Conservation (phyloP, 495 filamentous ascomycete genomes). For the Penicillium manginii region DNA sequence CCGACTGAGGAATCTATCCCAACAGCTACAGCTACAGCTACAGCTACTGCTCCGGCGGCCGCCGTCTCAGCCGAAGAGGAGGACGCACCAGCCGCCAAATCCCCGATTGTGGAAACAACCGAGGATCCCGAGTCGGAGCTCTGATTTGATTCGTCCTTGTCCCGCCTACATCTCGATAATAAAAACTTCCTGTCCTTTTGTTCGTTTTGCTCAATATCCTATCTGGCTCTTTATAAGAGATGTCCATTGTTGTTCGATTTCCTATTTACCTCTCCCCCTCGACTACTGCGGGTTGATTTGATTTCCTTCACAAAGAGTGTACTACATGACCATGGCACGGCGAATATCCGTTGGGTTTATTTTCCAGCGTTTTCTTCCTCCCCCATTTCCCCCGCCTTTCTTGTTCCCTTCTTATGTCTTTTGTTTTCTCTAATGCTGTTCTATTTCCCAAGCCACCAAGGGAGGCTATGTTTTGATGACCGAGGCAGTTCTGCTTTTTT, state of each 20-base stretch:
- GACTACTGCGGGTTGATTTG: slow-evolving; percentile 2
- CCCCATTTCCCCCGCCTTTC: not conserved
- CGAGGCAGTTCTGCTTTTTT: slow-evolving; percentile 20
- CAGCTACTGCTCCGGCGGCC: not conserved
- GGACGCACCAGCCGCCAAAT: not conserved
- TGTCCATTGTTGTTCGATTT: slow-evolving; percentile 15
- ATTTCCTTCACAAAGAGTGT: slow-evolving; percentile 22
- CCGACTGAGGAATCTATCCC: slow-evolving; percentile 18
- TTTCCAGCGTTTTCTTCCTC: slow-evolving; percentile 17
- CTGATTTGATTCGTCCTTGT: slow-evolving; percentile 19
- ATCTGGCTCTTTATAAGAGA: slow-evolving; percentile 2
- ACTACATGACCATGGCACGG: slow-evolving; percentile 23
- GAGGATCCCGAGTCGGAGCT: slow-evolving; percentile 18
- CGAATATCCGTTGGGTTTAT: slow-evolving; percentile 23
- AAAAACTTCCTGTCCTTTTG: not conserved
- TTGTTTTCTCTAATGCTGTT: slow-evolving; percentile 15
- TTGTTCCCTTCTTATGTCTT: slow-evolving; percentile 15
- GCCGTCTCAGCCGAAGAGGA: not conserved
- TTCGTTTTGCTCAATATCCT: slow-evolving; percentile 6
- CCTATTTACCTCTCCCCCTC: slow-evolving; percentile 7
- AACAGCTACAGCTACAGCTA: not conserved
- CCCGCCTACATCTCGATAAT: not conserved
- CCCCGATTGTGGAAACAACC: not conserved
- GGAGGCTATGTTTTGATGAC: slow-evolving; percentile 29
- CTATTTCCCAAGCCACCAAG: slow-evolving; percentile 17